Evolutionary conservation across 371 early-diverging fungal genomes (phyloP).

Genomic region (Rhizopus delemar): DNA sequence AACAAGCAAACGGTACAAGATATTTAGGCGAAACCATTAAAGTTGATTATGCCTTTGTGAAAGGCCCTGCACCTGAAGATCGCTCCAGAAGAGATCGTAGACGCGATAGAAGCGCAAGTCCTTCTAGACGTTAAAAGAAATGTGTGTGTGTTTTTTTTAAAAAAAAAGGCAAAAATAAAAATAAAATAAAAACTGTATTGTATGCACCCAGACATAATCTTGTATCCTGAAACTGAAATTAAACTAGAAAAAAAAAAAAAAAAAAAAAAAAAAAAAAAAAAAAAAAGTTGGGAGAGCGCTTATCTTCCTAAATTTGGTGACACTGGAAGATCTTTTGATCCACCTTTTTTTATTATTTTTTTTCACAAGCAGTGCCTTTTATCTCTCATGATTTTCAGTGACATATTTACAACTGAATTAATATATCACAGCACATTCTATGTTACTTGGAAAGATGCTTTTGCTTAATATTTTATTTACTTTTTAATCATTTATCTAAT

Average conservation of each 20-base stretch:
- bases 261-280: not conserved
- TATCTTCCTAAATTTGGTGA: not conserved
- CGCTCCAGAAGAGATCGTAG: slow-evolving; percentile 26
- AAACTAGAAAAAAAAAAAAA: not conserved
- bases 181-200: slow-evolving; percentile 3
- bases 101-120: slow-evolving; percentile 31
- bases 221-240: no score
- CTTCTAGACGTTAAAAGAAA: slow-evolving; percentile 17
- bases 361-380: not conserved
- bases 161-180: not conserved
- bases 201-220: no score
- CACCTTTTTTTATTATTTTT: not conserved
- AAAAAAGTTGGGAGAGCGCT: not conserved
- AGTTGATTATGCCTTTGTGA: slow-evolving; percentile 86
- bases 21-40: slow-evolving; percentile 73
- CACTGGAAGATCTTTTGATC: not conserved
- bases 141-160: no score
- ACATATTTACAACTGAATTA: no score
- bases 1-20: slow-evolving; percentile 66
- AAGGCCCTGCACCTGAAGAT: slow-evolving; percentile 23
- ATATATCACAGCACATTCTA: no score
- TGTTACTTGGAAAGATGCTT: no score
- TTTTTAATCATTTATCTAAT: no score
- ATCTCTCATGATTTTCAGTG: not conserved
- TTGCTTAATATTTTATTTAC: not conserved